Conservation (phyloP, 805 yeast species). For the Priceomyces carsonii region DNA sequence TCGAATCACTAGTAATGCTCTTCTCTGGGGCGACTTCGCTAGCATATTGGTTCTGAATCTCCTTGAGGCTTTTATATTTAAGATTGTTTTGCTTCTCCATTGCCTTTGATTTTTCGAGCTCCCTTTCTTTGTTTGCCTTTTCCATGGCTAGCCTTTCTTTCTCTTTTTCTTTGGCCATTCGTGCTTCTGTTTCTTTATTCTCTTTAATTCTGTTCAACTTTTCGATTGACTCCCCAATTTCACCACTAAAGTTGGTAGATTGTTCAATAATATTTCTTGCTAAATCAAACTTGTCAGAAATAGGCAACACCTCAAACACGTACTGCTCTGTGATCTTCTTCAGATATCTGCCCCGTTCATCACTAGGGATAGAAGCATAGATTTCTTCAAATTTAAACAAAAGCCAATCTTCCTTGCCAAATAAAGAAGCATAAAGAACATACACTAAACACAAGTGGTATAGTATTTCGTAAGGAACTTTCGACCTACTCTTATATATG, state of each 20-base stretch:
- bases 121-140: slow-evolving; percentile 19
- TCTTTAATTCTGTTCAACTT: slow-evolving; percentile 9
- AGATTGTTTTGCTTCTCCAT: slow-evolving; percentile 21
- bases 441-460: slow-evolving; percentile 32
- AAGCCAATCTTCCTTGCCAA: slow-evolving; percentile 7
- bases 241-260: slow-evolving; percentile 14
- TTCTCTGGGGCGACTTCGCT: slow-evolving; percentile 1
- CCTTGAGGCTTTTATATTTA: slow-evolving; percentile 31
- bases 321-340: slow-evolving; percentile 31
- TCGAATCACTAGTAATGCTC: not conserved
- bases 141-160: slow-evolving; percentile 16
- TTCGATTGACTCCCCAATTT: slow-evolving; percentile 8
- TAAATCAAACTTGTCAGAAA: slow-evolving; percentile 24
- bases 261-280: slow-evolving; percentile 28
- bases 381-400: slow-evolving; percentile 12
- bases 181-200: slow-evolving; percentile 9
- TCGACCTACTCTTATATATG: slow-evolving; percentile 18
- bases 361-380: slow-evolving; percentile 12
- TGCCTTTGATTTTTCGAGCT: slow-evolving; percentile 17
- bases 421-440: slow-evolving; percentile 22
- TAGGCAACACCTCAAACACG: slow-evolving; percentile 37
- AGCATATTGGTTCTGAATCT: slow-evolving; percentile 21
- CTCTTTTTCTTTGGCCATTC: slow-evolving; percentile 9
- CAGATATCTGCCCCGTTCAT: slow-evolving; percentile 14
- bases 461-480: slow-evolving; percentile 33